Base-by-base conservation (phyloP, 768 basidiomycete genomes). In the Podaxis sp. region DNA sequence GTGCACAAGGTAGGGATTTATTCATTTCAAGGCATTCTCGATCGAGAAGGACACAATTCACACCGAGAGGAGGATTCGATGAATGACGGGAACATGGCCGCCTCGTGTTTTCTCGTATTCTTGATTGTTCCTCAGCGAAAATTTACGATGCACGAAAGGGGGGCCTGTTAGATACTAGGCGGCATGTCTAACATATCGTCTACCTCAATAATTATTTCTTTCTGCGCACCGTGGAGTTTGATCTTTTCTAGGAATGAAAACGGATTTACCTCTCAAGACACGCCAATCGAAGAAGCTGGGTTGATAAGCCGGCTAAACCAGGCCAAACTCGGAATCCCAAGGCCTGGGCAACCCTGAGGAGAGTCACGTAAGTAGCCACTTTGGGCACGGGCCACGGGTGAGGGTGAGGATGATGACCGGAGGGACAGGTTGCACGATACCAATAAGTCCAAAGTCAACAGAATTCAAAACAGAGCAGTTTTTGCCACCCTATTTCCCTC, bases 291-390 rank as follows among this genome's bases (percentile, higher is more conserved):
- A 33, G 33, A 33, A 33, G 10, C 33, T 33, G 56, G 56, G 33
- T 7, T 22, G 57, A 58, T 58, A 58, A 58, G 41, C 6, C 48
- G 57, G 57, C 20, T 17, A 28, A 46, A 49, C 7, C 2, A 49
- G 57, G 57, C 20, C 10, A 28, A 46, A 49, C 7, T 7, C 46
- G 41, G 56, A 12, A 17, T 44, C 40, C 5, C 44, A 44, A 10
- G 13, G 15, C 15, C 46, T n/a, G 57, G 8, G 20, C 46, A 38
- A 36, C 33, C 44, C 48, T 58, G 57, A 50, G 36, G 54, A 11
- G 33, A 15, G 54, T 56, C 36, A 56, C 54, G 54, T 56, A 56
- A 56, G 30, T 22, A n/a, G 52, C 33, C 33, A 33, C 33, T 33
- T 33, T 2, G 33, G 33, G 33, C 33, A 33, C 33, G 33, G 33